Base-by-base conservation (phyloP, 345 rosid genomes). In the Populus pruinosa region DNA sequence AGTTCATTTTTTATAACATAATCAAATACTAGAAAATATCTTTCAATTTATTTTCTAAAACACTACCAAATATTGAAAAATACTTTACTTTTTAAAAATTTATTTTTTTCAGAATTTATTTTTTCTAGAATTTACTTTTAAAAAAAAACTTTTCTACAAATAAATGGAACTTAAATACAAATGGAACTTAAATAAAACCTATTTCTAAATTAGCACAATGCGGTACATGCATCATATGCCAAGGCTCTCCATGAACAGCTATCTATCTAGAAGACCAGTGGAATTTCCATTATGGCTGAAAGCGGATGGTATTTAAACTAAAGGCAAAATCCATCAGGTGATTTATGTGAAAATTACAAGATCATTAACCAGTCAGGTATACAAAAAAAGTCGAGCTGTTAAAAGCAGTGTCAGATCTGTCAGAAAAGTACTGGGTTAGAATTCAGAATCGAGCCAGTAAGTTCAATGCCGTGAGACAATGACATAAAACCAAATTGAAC, bases 401-500 rank as follows among this genome's bases (percentile, higher is more conserved):
- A 67, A 31, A 14, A 66, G 9, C 49, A 33, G 65, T 25, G 49
- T 47, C 66, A 36, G 7, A 27, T 25, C 56, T 25, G 29, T 13
- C 16, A 44, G 16, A 25, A 49, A 59, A 39, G 1, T 1, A 76
- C 36, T 1, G 7, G 35, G 55, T 44, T 70, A 18, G 43, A 47
- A 66, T 49, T 67, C 38, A 2, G 12, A 67, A 44, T 17, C 41
- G 47, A 6, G 56, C 59, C 10, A 8, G 44, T 8, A 18, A 67
- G 41, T 3, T 16, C 23, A 5, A 8, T 38, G 27, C 43, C 70
- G 23, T 8, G 44, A 70, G 67, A 50, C 67, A 25, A 3, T 47
- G 25, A 44, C 35, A 49, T 70, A 67, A 68, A 74, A 71, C 81
- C 82, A 47, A 69, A 78, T 44, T 12, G 50, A 55, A 78, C 78